Evolutionary conservation across 352 stramenopile genomes (phyloP).

Genomic region (Globisporangium rhizosaccharum): DNA sequence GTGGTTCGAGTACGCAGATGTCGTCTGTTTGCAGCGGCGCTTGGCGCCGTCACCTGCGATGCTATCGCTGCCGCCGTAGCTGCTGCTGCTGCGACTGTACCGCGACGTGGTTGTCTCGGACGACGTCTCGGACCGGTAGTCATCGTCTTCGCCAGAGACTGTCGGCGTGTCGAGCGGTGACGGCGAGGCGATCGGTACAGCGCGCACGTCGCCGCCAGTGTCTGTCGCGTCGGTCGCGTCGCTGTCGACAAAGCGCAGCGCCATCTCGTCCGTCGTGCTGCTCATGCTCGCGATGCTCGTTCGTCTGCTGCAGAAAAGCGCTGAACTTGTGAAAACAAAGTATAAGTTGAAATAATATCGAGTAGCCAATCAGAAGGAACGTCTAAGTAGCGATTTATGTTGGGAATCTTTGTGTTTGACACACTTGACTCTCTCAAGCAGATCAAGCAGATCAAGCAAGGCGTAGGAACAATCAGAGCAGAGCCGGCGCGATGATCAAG

Average conservation of each 20-base stretch:
- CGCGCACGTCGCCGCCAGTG: not conserved
- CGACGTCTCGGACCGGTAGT: slow-evolving; percentile 74
- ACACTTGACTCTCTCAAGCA: not conserved
- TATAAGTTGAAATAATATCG: not conserved
- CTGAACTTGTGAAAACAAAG: not conserved
- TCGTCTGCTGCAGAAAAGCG: not conserved
- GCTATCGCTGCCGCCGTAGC: not conserved
- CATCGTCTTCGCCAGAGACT: slow-evolving; percentile 66
- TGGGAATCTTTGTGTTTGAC: too few relatives aligned
- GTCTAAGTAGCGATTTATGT: too few relatives aligned
- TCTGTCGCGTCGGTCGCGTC: not conserved
- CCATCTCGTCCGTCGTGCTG: not conserved
- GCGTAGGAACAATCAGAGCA: not conserved
- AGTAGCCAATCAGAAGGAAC: too few relatives aligned
- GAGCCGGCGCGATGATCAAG: slow-evolving; percentile 91
- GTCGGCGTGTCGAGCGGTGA: slow-evolving; percentile 52
- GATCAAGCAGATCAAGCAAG: not conserved
- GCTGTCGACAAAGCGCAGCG: not conserved
- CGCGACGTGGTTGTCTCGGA: slow-evolving; percentile 37
- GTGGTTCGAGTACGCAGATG: slow-evolving; percentile 54
- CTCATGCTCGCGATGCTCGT: not conserved
- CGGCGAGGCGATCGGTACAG: slow-evolving; percentile 8
- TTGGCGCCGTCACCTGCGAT: slow-evolving; percentile 4
- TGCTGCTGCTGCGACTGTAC: slow-evolving; percentile 6
- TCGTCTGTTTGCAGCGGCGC: slow-evolving; percentile 26